Conservation (phyloP, 176 grass and related monocot genomes). For the Oropetium thomaeum region DNA sequence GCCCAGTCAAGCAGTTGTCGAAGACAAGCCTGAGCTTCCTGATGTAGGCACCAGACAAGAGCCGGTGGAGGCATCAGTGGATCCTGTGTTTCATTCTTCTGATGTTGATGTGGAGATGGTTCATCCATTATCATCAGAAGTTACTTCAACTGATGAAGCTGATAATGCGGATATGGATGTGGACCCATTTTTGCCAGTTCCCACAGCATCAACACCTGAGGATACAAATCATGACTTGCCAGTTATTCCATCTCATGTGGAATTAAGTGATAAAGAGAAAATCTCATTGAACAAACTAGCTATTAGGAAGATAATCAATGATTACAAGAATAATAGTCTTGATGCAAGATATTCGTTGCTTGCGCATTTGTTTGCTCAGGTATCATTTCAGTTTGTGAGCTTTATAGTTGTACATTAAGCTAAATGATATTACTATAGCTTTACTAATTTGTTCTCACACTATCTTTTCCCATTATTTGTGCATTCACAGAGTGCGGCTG, state of each 20-base stretch:
- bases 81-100: conserved; percentile 29
- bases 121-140: conserved; percentile 58
- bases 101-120: conserved; percentile 40
- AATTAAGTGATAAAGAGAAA: conserved; percentile 66
- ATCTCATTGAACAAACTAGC: conserved; percentile 49
- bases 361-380: conserved; percentile 88
- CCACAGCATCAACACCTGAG: conserved; percentile 38
- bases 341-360: conserved; percentile 69
- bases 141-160: conserved; percentile 39
- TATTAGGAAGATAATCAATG: conserved; percentile 65
- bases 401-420: conserved; percentile 21
- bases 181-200: conserved; percentile 50
- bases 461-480: conserved; percentile 26
- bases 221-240: conserved; percentile 72
- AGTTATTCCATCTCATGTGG: conserved; percentile 59
- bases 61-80: conserved; percentile 10
- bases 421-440: not conserved
- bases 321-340: conserved; percentile 53
- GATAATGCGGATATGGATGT: conserved; percentile 58
- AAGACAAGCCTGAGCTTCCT: conserved; percentile 36
- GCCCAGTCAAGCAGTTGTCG: conserved; percentile 19
- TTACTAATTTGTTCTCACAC: conserved; percentile 16
- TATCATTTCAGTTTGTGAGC: conserved; percentile 35
- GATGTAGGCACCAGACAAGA: conserved; percentile 34
- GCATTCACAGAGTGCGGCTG: conserved; percentile 54